phyloP scores from a whole-genome alignment of 371 early-diverging fungal species.

The Circinella umbellata region DNA sequence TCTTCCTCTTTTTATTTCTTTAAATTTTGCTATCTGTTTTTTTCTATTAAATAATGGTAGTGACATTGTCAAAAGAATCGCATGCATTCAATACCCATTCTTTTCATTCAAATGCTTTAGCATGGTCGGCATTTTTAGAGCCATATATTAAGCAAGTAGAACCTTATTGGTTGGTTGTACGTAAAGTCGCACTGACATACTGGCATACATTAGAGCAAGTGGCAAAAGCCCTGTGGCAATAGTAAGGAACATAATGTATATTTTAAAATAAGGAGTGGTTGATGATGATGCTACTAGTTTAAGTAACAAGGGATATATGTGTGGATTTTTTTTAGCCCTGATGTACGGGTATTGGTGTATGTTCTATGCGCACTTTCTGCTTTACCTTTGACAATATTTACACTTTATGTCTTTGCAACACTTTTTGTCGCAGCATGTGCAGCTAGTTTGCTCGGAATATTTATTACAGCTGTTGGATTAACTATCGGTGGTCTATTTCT shows the following conservation, averaged over 20 bases:
- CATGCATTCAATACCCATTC: neutral
- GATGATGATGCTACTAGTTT: neutral
- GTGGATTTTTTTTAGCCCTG: neutral
- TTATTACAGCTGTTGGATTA: neutral
- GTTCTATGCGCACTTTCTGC: neutral
- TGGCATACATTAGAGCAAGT: neutral
- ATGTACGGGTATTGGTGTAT: neutral
- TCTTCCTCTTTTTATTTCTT: neutral
- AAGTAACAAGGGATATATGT: neutral
- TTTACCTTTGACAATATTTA: neutral
- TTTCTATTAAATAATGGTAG: neutral
- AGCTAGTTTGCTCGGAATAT: neutral
- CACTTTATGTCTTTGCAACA: neutral
- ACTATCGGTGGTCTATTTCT: neutral
- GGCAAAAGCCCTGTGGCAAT: slow-evolving; percentile 2
- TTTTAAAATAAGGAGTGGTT: neutral
- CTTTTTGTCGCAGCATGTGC: neutral
- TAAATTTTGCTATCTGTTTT: neutral
- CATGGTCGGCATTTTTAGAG: neutral
- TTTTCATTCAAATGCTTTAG: neutral
- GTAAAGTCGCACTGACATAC: neutral
- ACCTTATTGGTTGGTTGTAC: neutral
- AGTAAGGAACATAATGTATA: neutral
- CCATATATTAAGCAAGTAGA: neutral
- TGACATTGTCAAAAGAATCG: slow-evolving; percentile 7